Conservation (phyloP, 139 green algal species). For the Chlamydomonas applanata region DNA sequence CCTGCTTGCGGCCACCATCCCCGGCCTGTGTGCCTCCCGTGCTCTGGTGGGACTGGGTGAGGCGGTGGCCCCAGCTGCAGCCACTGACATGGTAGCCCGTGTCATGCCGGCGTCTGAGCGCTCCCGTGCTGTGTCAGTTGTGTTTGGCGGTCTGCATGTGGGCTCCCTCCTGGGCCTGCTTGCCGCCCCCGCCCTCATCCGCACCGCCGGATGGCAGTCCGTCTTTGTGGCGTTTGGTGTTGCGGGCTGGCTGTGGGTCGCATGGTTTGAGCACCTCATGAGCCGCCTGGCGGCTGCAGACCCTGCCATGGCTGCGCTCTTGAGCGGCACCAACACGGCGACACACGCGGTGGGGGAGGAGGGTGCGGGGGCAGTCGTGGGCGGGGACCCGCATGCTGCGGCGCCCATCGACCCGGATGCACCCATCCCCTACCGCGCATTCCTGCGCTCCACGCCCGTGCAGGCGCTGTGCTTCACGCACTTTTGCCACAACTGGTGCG, state of each 20-base stretch:
- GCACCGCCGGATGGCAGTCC: constrained; percentile 75
- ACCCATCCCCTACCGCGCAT: constrained; percentile 82
- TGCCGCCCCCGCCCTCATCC: constrained; percentile 74
- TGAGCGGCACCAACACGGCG: constrained; percentile 2
- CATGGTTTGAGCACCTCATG: constrained; percentile 74
- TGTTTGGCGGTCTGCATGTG: constrained; percentile 95
- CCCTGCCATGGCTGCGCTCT: constrained; percentile 34
- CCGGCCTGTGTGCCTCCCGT: constrained; percentile 72
- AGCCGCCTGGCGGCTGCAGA: constrained; percentile 31
- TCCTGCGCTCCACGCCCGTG: constrained; percentile 71
- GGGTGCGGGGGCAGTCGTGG: no score
- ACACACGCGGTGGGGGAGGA: not conserved
- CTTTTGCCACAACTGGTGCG: constrained; percentile 94
- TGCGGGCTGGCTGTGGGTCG: constrained; percentile 78
- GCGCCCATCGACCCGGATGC: constrained; percentile 4
- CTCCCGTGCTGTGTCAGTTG: constrained; percentile 71
- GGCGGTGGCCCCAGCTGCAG: constrained; percentile 81
- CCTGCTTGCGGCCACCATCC: constrained; percentile 58
- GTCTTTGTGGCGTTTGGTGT: constrained; percentile 92
- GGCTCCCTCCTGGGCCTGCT: constrained; percentile 81
- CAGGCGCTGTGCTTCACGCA: constrained; percentile 85
- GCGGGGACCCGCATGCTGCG: no score
- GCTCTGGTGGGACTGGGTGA: constrained; percentile 89
- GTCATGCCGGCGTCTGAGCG: constrained; percentile 68
- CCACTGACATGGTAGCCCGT: constrained; percentile 87